Conservation (phyloP, 1,284 basidiomycete genomes). For the Cryptococcus maquisensis region DNA sequence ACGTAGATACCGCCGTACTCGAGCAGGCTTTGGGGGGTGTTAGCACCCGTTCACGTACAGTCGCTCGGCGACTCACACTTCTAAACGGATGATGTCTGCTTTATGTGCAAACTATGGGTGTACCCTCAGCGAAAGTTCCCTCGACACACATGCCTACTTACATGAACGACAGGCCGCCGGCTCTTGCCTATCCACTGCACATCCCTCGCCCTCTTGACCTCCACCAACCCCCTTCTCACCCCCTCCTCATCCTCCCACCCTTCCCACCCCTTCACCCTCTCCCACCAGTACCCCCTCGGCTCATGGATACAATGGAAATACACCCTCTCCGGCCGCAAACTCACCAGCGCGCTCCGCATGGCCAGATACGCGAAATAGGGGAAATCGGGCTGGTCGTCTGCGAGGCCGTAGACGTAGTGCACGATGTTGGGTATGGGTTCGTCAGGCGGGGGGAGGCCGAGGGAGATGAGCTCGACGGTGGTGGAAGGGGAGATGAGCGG, state of each 20-base stretch:
- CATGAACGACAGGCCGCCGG: constrained; percentile 25
- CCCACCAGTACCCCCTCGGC: constrained; percentile 40
- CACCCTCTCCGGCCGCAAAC: constrained; percentile 37
- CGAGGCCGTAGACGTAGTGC: constrained; percentile 42
- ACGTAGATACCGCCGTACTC: constrained; percentile 50
- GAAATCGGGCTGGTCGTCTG: constrained; percentile 23
- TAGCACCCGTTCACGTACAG: background rate
- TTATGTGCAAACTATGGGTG: constrained; percentile 47
- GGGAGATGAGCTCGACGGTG: background rate
- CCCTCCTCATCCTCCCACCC: constrained; percentile 23
- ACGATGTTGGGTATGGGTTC: constrained; percentile 38
- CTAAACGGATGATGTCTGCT: constrained; percentile 48
- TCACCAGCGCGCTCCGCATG: constrained; percentile 41
- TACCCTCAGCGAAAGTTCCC: background rate
- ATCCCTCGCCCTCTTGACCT: constrained; percentile 26
- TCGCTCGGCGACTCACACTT: constrained; percentile 26
- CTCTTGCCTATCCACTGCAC: constrained; percentile 30
- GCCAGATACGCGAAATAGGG: constrained; percentile 47
- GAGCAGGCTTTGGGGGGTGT: constrained; percentile 23
- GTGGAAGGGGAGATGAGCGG: constrained; percentile 17
- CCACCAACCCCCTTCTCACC: constrained; percentile 18
- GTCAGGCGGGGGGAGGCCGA: constrained; percentile 20
- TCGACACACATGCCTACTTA: constrained; percentile 14
- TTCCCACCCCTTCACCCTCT: constrained; percentile 30
- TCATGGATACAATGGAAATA: constrained; percentile 37